Evolutionary conservation across 352 stramenopile genomes (phyloP).

Genomic region (Globisporangium abappressorium): DNA sequence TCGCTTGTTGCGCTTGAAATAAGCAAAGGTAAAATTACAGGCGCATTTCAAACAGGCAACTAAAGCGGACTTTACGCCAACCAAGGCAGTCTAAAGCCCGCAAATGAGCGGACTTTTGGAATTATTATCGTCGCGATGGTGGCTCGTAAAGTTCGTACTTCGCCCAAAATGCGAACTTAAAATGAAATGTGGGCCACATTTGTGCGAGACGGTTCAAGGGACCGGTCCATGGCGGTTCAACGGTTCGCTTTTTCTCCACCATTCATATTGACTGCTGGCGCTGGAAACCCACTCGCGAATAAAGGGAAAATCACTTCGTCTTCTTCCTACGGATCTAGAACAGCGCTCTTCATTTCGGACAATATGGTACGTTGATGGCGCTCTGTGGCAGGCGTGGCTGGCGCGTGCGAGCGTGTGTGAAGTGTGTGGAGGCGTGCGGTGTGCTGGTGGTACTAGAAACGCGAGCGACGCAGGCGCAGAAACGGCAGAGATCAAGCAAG

Average conservation of each 20-base stretch:
- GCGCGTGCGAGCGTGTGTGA: neutral
- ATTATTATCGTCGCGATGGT: too few species aligned
- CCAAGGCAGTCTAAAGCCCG: too few species aligned
- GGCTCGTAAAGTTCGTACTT: slow-evolving; percentile 19
- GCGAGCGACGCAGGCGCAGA: neutral
- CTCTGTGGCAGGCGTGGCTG: slow-evolving; percentile 3
- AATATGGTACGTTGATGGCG: slow-evolving; percentile 55
- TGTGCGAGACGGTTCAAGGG: slow-evolving; percentile 9
- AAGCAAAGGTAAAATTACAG: neutral
- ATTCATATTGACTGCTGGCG: slow-evolving; percentile 39
- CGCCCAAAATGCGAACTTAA: slow-evolving; percentile 19
- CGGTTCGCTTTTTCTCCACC: slow-evolving; percentile 35
- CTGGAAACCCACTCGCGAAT: slow-evolving; percentile 12
- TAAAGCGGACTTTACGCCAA: too few species aligned
- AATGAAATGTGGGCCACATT: slow-evolving; percentile 25
- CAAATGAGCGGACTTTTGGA: neutral
- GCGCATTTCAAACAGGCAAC: too few species aligned
- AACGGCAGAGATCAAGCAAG: slow-evolving; percentile 1
- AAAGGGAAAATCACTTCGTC: slow-evolving; percentile 66
- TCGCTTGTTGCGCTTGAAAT: slow-evolving; percentile 6
- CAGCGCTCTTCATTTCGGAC: slow-evolving; percentile 43
- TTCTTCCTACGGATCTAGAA: slow-evolving; percentile 88
- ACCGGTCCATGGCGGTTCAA: slow-evolving; percentile 14
- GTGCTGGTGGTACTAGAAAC: neutral
- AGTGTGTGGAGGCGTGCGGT: neutral